Evolutionary conservation across 2,329 filamentous ascomycete genomes (phyloP), one percentile per base, ranked within the genome.

Genomic region (Rutstroemia sp.): DNA sequence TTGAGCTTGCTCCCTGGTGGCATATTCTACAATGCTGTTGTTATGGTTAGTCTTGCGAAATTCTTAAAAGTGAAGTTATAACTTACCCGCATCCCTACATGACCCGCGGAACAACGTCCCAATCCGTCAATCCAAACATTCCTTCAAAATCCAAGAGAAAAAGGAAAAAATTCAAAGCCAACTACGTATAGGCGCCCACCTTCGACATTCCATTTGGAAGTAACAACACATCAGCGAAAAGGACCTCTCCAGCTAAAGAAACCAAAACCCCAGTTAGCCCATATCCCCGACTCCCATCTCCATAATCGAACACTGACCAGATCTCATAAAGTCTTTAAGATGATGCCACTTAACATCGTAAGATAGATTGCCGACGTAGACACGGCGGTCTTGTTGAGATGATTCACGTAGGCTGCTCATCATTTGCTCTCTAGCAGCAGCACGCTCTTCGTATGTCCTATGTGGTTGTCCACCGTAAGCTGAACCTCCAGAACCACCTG

Each of bases 181-280:
- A 84, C 88, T 87, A 92, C 81, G 79, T 85, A 80, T 88, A 88
- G 82, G 86, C 85, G 91, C 90, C 90, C 92, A 97, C 92, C 92
- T 99, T 99, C 90, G 92, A 97, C 94, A 99, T 99, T 92, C 94
- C 94, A 83, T 99, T 99, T 72, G 94, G 94, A 87, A 99, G 91
- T 76, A 96, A 82, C 77, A 99, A 86, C 73, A 99, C 94, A 83
- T 99, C 94, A 80, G 94, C 94, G 79, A 96, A 99, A 79, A 97
- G 85, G 75, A 99, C 94, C 77, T 97, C 92, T 83, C 94, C 94
- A 79, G 94, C 94, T 97, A 76, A 71, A 67, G 54, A 56, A 64
- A 62, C 52, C 61, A 58, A 59, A 54, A 18, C 57, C 54, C 56
- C 48, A 46, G 61, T 63, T 67, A 65, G 73, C 78, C 70, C 77